A percentile compares a stretch with the other conserved stretches of the same genome.
phyloP scores from a whole-genome alignment of 257 asterid genomes.

The Gardenia jasminoides region DNA sequence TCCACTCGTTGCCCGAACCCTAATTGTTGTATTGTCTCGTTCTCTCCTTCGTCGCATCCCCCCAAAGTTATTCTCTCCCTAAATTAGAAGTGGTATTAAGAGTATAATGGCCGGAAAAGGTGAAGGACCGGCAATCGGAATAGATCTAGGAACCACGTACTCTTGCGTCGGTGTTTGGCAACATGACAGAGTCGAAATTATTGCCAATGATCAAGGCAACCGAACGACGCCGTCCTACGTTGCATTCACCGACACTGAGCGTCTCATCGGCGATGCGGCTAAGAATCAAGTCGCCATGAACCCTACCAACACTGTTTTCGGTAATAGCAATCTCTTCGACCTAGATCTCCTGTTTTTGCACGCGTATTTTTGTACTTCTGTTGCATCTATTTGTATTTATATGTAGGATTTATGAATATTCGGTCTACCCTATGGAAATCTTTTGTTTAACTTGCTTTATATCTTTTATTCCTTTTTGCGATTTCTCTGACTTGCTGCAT shows the following conservation, averaged over 20 bases:
- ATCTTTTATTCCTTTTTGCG: not conserved
- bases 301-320: conserved; percentile 41
- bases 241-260: conserved; percentile 41
- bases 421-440: not conserved
- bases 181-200: conserved; percentile 44
- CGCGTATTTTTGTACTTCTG: not conserved
- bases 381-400: not conserved
- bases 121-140: conserved; percentile 44
- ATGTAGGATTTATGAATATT: not conserved
- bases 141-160: conserved; percentile 42
- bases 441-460: not conserved
- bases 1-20: not conserved
- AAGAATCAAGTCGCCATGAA: conserved; percentile 51
- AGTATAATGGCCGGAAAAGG: conserved; percentile 42
- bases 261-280: conserved; percentile 46
- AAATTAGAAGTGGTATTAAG: not conserved
- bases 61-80: not conserved
- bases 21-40: not conserved
- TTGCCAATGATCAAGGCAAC: conserved; percentile 46
- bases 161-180: conserved; percentile 46
- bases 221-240: conserved; percentile 45
- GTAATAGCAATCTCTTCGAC: conserved; percentile 13
- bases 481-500: not conserved
- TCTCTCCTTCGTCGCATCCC: no score
- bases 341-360: not conserved